phyloP scores from a whole-genome alignment of 1,139 yeast genomes.

The Geotrichum cucujoidarum region DNA sequence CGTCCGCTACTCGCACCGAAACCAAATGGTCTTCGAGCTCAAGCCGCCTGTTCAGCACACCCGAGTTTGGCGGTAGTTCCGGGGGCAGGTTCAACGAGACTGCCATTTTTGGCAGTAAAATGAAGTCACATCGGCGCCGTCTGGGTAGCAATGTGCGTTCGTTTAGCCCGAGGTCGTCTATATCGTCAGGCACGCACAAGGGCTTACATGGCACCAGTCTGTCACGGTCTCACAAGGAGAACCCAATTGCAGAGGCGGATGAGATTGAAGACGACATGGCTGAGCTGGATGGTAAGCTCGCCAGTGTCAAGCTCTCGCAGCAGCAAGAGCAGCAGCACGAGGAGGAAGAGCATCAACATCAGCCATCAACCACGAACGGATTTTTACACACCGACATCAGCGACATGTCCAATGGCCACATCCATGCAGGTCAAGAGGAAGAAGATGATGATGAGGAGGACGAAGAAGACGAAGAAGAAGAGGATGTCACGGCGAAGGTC shows the following conservation, averaged over 20 bases:
- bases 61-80: constrained; percentile 4
- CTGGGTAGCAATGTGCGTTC: not conserved
- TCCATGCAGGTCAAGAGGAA: no score
- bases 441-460: constrained; percentile 21
- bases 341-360: no score
- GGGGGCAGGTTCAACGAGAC: constrained; percentile 25
- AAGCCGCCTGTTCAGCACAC: not conserved
- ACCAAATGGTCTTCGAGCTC: constrained; percentile 6
- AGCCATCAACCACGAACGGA: no score
- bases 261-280: constrained; percentile 4
- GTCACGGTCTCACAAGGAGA: constrained; percentile 7
- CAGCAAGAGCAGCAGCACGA: no score
- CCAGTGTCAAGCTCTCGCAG: constrained; percentile 13
- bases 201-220: constrained; percentile 10
- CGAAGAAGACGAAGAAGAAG: not conserved
- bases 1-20: not conserved
- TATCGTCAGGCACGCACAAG: constrained; percentile 9
- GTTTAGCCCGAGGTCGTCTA: not conserved
- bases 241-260: constrained; percentile 11
- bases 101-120: constrained; percentile 23
- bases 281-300: constrained; percentile 4
- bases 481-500: not conserved
- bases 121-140: not conserved
- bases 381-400: no score
- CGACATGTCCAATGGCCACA: constrained; percentile 15